A percentile compares a stretch with the other conserved stretches of the same genome.
These are phyloP conservation scores for Fusarium transvaalense DNA, from an alignment of 2,329 filamentous ascomycete species.

Conservation along the genomic window DNA sequence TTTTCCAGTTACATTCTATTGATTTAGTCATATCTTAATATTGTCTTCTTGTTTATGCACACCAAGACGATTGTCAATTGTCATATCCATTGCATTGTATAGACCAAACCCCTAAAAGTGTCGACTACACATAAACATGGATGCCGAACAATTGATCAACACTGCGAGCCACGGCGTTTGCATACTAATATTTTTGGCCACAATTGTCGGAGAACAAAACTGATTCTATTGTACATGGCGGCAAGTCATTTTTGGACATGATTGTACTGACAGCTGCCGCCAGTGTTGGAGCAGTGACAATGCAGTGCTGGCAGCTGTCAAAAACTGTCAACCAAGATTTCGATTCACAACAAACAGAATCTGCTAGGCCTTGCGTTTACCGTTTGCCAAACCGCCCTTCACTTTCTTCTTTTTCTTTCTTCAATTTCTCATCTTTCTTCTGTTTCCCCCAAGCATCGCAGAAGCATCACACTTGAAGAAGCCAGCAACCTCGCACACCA, in stretches of 20 bases:
- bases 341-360: constrained; percentile 17
- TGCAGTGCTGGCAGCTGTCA: neutral
- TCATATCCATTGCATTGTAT: neutral
- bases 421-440: neutral
- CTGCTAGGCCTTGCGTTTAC: neutral
- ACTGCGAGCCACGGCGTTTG: neutral
- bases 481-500: neutral
- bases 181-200: neutral
- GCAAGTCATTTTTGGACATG: neutral
- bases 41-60: neutral
- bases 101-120: neutral
- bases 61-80: neutral
- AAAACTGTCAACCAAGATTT: neutral
- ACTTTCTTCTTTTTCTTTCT: neutral
- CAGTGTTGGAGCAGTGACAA: neutral
- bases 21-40: neutral
- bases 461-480: neutral
- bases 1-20: neutral
- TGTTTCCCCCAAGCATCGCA: neutral
- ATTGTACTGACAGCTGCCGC: neutral
- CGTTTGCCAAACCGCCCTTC: neutral
- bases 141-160: neutral
- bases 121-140: neutral
- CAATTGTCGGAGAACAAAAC: neutral
- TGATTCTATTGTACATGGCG: neutral